These are phyloP conservation scores for Pyronema domesticum DNA, from an alignment of 495 filamentous ascomycete genomes.

Conservation along the genomic window DNA sequence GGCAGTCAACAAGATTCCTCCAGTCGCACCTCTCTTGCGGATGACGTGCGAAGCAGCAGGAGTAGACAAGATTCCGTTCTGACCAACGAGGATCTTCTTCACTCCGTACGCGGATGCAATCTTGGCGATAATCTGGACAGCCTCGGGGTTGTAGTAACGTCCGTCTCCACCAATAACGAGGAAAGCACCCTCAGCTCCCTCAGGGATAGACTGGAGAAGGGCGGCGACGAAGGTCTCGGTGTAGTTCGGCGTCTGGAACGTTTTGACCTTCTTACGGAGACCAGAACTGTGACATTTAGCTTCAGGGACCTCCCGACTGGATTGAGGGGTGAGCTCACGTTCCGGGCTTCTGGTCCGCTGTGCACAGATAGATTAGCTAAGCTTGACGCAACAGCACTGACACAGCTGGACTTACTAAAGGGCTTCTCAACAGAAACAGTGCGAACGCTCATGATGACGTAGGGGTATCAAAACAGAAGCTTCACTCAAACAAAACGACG, in stretches of 20 bases:
- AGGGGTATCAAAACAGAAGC: neutral
- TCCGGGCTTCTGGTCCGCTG: conserved; percentile 87
- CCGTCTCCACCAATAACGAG: conserved; percentile 97
- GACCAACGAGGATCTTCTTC: conserved; percentile 93
- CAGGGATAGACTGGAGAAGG: conserved; percentile 88
- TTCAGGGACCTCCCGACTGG: neutral
- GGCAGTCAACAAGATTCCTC: conserved; percentile 89
- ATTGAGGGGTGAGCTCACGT: conserved; percentile 50
- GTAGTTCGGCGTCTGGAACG: conserved; percentile 91
- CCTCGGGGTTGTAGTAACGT: conserved; percentile 91
- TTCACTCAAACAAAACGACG: neutral
- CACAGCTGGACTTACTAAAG: conserved; percentile 12
- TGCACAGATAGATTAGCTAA: conserved; percentile 31
- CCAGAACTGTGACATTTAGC: conserved; percentile 42
- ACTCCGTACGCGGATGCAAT: conserved; percentile 93
- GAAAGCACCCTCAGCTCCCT: conserved; percentile 71
- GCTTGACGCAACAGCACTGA: neutral
- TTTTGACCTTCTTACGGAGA: conserved; percentile 93
- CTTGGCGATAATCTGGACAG: conserved; percentile 90
- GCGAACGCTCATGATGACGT: conserved; percentile 14
- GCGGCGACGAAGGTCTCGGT: conserved; percentile 87
- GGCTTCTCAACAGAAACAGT: conserved; percentile 10
- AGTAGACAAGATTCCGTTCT: conserved; percentile 89
- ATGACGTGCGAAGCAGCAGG: conserved; percentile 93
- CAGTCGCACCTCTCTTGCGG: conserved; percentile 78